Percentiles rank a stretch among this genome's conserved stretches.
phyloP scores from a whole-genome alignment of 306 rosid genomes.

The Rosa lucieae region DNA sequence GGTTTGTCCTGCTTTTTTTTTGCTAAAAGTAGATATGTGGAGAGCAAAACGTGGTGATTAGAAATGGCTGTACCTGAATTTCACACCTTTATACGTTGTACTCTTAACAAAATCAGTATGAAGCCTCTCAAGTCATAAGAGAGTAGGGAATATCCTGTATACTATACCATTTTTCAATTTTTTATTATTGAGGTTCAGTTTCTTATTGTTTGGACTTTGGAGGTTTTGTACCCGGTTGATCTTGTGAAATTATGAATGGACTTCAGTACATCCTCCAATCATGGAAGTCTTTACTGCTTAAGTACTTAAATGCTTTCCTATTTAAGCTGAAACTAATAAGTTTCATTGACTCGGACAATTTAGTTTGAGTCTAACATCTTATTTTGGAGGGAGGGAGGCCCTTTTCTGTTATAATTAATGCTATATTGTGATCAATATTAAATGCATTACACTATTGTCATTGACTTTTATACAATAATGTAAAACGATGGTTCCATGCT shows the following conservation, averaged over 20 bases:
- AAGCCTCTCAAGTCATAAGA: background rate
- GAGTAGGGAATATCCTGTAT: background rate
- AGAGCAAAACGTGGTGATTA: background rate
- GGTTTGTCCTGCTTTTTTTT: background rate
- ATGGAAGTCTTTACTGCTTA: background rate
- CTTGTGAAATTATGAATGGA: background rate
- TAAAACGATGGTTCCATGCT: background rate
- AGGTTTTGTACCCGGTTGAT: background rate
- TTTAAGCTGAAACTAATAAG: background rate
- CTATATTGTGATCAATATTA: background rate
- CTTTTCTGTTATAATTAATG: background rate
- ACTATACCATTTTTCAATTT: background rate
- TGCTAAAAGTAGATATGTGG: background rate
- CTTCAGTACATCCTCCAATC: background rate
- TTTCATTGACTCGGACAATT: background rate
- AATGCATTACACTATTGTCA: background rate
- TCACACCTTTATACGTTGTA: background rate
- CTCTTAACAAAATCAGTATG: background rate
- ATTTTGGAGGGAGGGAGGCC: background rate
- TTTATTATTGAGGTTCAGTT: background rate
- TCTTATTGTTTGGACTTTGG: background rate
- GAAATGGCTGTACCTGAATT: background rate
- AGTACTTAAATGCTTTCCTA: background rate
- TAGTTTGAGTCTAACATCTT: background rate
- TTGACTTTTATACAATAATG: background rate